Conservation (phyloP, 2,329 filamentous ascomycete species). For the Fusarium fujikuroi region DNA sequence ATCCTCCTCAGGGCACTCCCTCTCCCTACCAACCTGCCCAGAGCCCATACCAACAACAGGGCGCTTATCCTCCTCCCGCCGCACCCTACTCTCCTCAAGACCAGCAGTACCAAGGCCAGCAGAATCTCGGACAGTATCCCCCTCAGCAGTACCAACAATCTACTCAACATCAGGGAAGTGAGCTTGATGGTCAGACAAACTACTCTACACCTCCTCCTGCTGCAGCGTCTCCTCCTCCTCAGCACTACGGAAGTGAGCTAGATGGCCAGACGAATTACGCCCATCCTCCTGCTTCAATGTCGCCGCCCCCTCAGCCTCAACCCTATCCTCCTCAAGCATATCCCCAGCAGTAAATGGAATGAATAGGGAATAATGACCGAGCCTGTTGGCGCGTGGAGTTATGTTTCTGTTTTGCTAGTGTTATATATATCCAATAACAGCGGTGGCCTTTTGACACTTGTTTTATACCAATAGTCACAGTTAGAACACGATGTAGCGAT, state of each 20-base stretch:
- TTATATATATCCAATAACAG: slow-evolving; percentile 11
- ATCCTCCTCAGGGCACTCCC: slow-evolving; percentile 21
- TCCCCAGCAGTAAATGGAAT: slow-evolving; percentile 7
- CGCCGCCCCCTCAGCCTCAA: slow-evolving; percentile 37
- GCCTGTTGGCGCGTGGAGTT: slow-evolving; percentile 8
- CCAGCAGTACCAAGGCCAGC: slow-evolving; percentile 30
- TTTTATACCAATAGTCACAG: not conserved
- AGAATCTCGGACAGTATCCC: slow-evolving; percentile 36
- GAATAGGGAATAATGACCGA: not conserved
- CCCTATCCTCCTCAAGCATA: slow-evolving; percentile 16
- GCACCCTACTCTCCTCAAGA: slow-evolving; percentile 40
- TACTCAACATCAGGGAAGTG: slow-evolving; percentile 24
- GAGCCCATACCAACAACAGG: slow-evolving; percentile 46
- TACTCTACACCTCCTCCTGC: slow-evolving; percentile 25
- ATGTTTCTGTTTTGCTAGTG: not conserved
- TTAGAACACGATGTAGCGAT: not conserved
- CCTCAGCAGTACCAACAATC: slow-evolving; percentile 40
- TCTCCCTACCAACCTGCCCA: slow-evolving; percentile 37
- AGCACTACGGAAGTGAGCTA: slow-evolving; percentile 29
- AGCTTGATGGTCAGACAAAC: slow-evolving; percentile 27
- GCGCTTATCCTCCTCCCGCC: slow-evolving; percentile 41
- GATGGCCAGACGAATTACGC: slow-evolving; percentile 27
- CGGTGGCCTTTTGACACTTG: not conserved
- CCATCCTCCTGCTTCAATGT: slow-evolving; percentile 25
- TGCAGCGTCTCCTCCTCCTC: slow-evolving; percentile 6